Percentiles rank a stretch among this genome's conserved stretches.
phyloP scores from a whole-genome alignment of 768 basidiomycete genomes.

The Panellus pusillus region DNA sequence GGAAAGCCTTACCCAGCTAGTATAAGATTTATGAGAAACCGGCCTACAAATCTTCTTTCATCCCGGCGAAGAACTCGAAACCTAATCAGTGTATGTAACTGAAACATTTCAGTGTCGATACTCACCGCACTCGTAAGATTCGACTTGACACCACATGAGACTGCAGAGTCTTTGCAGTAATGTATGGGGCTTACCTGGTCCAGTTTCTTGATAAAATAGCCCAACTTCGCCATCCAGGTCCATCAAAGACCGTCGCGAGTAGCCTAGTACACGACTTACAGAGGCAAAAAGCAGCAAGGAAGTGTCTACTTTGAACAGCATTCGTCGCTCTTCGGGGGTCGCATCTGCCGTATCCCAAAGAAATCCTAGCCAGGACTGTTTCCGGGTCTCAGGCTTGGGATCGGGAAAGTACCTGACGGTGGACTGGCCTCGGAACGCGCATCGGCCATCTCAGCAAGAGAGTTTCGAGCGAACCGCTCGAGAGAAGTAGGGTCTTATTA shows the following conservation, averaged over 20 bases:
- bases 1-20: too few relatives aligned
- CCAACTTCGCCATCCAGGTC: too few relatives aligned
- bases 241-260: too few relatives aligned
- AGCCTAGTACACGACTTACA: too few relatives aligned
- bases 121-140: too few relatives aligned
- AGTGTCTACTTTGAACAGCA: slow-evolving; percentile 23
- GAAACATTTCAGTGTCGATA: background rate
- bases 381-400: too few relatives aligned
- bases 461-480: too few relatives aligned
- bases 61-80: slow-evolving; percentile 20
- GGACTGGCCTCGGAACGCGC: too few relatives aligned
- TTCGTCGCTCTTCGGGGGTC: slow-evolving; percentile 12
- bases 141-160: background rate
- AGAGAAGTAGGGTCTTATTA: too few relatives aligned
- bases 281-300: slow-evolving; percentile 22
- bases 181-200: slow-evolving; percentile 14
- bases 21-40: too few relatives aligned
- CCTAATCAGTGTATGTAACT: background rate
- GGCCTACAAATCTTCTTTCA: slow-evolving; percentile 24
- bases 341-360: slow-evolving; percentile 23
- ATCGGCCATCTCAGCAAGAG: too few relatives aligned
- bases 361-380: slow-evolving; percentile 18
- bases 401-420: too few relatives aligned
- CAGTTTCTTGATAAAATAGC: slow-evolving; percentile 23
- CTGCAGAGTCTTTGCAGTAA: background rate